Conservation (phyloP, 768 basidiomycete species). For the Pleurotus pulmonarius region DNA sequence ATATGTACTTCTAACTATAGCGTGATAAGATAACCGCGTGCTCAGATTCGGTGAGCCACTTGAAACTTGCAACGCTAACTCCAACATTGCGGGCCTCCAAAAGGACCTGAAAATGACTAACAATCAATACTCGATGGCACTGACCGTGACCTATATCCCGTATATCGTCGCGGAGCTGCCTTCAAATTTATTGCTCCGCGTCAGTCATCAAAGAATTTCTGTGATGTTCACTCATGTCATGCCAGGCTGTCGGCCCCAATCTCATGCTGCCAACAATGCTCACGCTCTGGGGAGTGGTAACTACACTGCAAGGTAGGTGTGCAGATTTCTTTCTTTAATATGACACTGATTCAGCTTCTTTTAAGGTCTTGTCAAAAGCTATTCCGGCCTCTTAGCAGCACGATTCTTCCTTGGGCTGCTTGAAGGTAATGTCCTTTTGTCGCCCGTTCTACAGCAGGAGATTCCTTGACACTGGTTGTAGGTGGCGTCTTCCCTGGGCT, state of each 20-base stretch:
- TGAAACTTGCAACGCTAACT: too few species aligned
- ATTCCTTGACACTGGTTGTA: too few species aligned
- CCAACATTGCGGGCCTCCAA: constrained; percentile 46
- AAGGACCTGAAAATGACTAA: constrained; percentile 46
- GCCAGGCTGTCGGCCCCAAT: constrained; percentile 49
- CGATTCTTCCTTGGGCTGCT: constrained; percentile 52
- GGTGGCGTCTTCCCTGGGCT: constrained; percentile 52
- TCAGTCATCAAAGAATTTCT: constrained; percentile 12
- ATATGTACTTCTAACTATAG: too few species aligned
- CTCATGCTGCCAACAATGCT: constrained; percentile 58
- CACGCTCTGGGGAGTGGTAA: constrained; percentile 63
- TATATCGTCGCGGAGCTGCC: constrained; percentile 60
- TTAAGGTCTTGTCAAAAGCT: constrained; percentile 42
- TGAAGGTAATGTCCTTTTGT: constrained; percentile 25
- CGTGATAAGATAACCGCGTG: too few species aligned
- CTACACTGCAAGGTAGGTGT: constrained; percentile 56
- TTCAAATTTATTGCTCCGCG: constrained; percentile 57
- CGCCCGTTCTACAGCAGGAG: too few species aligned
- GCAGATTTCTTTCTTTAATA: neutral
- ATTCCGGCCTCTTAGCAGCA: constrained; percentile 39
- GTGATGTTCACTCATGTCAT: too few species aligned
- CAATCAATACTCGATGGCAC: constrained; percentile 41
- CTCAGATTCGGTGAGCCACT: too few species aligned
- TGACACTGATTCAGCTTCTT: neutral
- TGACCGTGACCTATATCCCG: constrained; percentile 42